Evolutionary conservation across 2,329 filamentous ascomycete genomes (phyloP), one percentile per base, ranked within the genome.

Genomic region (Colletotrichum graminicola): DNA sequence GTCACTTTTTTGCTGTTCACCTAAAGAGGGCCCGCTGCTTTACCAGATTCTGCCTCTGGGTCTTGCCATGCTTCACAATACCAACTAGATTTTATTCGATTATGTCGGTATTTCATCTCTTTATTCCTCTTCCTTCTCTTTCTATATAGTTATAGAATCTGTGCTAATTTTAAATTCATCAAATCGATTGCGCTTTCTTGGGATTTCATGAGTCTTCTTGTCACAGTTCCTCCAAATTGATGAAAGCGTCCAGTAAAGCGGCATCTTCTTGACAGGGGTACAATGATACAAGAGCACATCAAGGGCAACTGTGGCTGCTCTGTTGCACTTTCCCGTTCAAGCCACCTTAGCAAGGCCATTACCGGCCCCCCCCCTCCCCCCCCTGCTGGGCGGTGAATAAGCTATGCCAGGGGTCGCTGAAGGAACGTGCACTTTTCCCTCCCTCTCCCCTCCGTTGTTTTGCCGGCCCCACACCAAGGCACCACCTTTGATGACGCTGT

Each of bases 401-500:
- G 57, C 68, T 71, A 60, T 67, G 18, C 57, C 54, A 71, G 45
- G 54, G 59, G 65, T 59, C 32, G 56, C 67, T 56, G 51, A 41
- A 71, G 63, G 65, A 54, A 39, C 57, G 47, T 71, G 45, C 65
- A 61, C 39, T 26, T 14, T 16, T 41, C 12, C 36, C 12, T 14
- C 16, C 43, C 21, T 8, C 43, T n/a, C 56, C 52, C 66, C 54
- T 59, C 73, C 64, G 69, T 62, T 45, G 62, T 74, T 72, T 67
- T 73, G 47, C 73, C 73, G 67, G 72, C 21, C 66, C 67, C 70
- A 68, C 57, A 62, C 23, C 55, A 73, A 74, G 73, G 73, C 73
- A 74, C 57, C 70, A 70, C 61, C 70, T 70, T 54, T 71, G 70
- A 72, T 72, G 70, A 72, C 70, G 70, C 61, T 72, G 67, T 55